Conservation (phyloP, 1,139 yeast genomes). For the Yamadazyma siamensis region DNA sequence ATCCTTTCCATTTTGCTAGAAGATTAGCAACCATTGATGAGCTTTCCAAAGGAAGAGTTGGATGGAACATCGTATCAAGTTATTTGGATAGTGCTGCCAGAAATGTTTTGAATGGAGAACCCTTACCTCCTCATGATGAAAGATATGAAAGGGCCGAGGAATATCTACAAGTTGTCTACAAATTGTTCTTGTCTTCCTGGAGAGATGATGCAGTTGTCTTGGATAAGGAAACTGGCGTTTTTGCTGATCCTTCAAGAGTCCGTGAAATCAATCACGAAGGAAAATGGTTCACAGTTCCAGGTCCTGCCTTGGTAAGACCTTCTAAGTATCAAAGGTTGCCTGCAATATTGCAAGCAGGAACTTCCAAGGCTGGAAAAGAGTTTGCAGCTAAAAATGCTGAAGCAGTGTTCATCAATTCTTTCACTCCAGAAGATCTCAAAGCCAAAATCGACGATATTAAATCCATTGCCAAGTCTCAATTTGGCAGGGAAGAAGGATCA, state of each 20-base stretch:
- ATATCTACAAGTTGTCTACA: slow-evolving; percentile 38
- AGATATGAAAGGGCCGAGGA: slow-evolving; percentile 43
- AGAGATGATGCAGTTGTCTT: slow-evolving; percentile 42
- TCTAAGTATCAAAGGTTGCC: slow-evolving; percentile 43
- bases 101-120: slow-evolving; percentile 31
- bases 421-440: slow-evolving; percentile 27
- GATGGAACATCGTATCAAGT: slow-evolving; percentile 44
- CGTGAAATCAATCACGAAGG: slow-evolving; percentile 41
- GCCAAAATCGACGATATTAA: slow-evolving; percentile 26
- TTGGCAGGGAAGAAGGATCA: slow-evolving; percentile 31
- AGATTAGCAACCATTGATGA: slow-evolving; percentile 42
- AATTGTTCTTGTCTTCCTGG: slow-evolving; percentile 41
- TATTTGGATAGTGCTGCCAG: slow-evolving; percentile 40
- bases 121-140: slow-evolving; percentile 36
- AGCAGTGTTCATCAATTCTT: slow-evolving; percentile 33
- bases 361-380: slow-evolving; percentile 40
- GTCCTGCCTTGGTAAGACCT: slow-evolving; percentile 42
- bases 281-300: slow-evolving; percentile 40
- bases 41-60: slow-evolving; percentile 42
- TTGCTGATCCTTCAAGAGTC: slow-evolving; percentile 36
- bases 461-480: slow-evolving; percentile 25
- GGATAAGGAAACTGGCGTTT: slow-evolving; percentile 29
- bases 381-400: slow-evolving; percentile 48
- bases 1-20: slow-evolving; percentile 44
- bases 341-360: slow-evolving; percentile 46